These are phyloP conservation scores for Parachaetomium inaequale DNA, from an alignment of 495 filamentous ascomycete species.

Conservation along the genomic window DNA sequence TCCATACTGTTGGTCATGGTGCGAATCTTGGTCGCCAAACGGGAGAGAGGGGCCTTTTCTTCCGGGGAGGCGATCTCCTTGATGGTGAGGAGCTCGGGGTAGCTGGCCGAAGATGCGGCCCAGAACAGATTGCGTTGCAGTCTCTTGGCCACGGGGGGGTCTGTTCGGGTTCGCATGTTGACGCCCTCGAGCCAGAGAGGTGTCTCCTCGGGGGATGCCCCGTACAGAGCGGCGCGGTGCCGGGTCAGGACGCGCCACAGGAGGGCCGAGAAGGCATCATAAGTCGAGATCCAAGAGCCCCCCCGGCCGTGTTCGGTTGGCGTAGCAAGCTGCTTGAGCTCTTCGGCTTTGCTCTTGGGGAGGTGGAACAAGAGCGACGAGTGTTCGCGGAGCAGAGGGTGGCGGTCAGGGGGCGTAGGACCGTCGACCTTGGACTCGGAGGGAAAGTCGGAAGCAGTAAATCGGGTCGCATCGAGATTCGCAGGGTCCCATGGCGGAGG, in stretches of 20 bases:
- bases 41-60: slow-evolving; percentile 32
- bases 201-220: slow-evolving; percentile 20
- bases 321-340: slow-evolving; percentile 37
- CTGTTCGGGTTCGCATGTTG: slow-evolving; percentile 40
- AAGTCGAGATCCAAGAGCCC: slow-evolving; percentile 41
- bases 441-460: slow-evolving; percentile 27
- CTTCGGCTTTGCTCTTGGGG: slow-evolving; percentile 41
- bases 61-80: slow-evolving; percentile 32
- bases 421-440: slow-evolving; percentile 33
- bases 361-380: slow-evolving; percentile 40
- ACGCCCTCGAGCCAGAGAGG: slow-evolving; percentile 35
- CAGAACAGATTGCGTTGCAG: slow-evolving; percentile 40
- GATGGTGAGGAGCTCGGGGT: slow-evolving; percentile 26
- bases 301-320: slow-evolving; percentile 23
- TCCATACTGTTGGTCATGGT: slow-evolving; percentile 36
- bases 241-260: slow-evolving; percentile 37
- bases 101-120: slow-evolving; percentile 24
- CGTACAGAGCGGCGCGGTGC: slow-evolving; percentile 35
- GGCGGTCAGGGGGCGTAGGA: slow-evolving; percentile 25
- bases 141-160: slow-evolving; percentile 29
- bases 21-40: slow-evolving; percentile 40
- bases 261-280: slow-evolving; percentile 42
- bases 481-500: slow-evolving; percentile 36
- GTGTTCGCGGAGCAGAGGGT: slow-evolving; percentile 30
- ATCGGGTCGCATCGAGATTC: slow-evolving; percentile 35